These are phyloP conservation scores for Musa itinerans DNA, from an alignment of 176 grass and related monocot genomes.

Conservation along the genomic window DNA sequence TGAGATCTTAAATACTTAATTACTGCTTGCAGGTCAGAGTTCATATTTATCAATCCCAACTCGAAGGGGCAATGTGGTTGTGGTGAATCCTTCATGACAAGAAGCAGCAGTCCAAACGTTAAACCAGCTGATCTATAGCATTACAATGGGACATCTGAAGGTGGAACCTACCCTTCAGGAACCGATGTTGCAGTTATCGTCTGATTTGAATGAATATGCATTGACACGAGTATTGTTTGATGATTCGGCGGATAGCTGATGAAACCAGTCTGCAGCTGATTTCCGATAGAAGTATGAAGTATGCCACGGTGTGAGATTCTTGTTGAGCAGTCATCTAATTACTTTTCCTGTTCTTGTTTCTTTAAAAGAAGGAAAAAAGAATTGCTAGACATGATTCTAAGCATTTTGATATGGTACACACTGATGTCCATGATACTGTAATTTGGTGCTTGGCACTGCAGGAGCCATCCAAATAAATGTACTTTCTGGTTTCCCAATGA, in stretches of 20 bases:
- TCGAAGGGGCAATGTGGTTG: slow-evolving; percentile 82
- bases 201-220: neutral
- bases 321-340: too few relatives aligned
- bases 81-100: slow-evolving; percentile 88
- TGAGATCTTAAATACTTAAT: neutral
- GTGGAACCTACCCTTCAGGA: neutral
- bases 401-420: too few relatives aligned
- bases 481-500: too few relatives aligned
- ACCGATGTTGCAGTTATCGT: neutral
- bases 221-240: neutral
- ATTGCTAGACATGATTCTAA: too few relatives aligned
- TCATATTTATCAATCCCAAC: slow-evolving; percentile 90
- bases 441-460: too few relatives aligned
- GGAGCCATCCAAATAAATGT: too few relatives aligned
- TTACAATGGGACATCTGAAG: neutral
- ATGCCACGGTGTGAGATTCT: too few relatives aligned
- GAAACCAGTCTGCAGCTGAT: neutral
- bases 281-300: too few relatives aligned
- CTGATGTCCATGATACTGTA: too few relatives aligned
- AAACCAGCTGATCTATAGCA: neutral
- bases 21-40: slow-evolving; percentile 55
- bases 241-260: neutral
- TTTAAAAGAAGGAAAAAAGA: too few relatives aligned
- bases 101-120: slow-evolving; percentile 22
- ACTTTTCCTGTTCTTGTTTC: too few relatives aligned